Percentiles rank a stretch among this genome's conserved stretches.
phyloP scores from a whole-genome alignment of 2,329 filamentous ascomycete genomes.

The Colletotrichum tofieldiae region DNA sequence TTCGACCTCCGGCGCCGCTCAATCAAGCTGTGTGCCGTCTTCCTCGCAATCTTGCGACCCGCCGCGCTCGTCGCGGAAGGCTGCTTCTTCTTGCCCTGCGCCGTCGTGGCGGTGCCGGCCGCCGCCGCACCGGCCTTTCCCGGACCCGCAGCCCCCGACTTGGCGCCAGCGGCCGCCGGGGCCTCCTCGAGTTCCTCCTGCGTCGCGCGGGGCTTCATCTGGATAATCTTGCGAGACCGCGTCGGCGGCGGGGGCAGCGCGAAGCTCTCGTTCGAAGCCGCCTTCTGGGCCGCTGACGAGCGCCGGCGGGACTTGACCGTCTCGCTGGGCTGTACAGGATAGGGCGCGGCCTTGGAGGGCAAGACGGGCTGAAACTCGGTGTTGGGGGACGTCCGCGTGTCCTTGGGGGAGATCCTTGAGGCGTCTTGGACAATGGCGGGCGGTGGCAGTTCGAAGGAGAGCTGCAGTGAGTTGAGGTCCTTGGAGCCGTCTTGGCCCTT shows the following conservation, averaged over 20 bases:
- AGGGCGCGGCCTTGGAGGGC: conserved; percentile 50
- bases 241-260: conserved; percentile 93
- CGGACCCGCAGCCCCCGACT: conserved; percentile 30
- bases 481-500: conserved; percentile 78
- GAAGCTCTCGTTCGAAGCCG: conserved; percentile 75
- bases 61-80: conserved; percentile 83
- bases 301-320: conserved; percentile 69
- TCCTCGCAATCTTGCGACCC: conserved; percentile 94
- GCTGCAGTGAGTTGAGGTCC: conserved; percentile 73
- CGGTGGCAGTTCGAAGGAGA: conserved; percentile 82
- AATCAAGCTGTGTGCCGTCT: conserved; percentile 96
- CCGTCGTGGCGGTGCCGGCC: conserved; percentile 43
- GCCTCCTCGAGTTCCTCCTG: conserved; percentile 56
- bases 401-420: conserved; percentile 62
- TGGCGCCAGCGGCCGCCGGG: conserved; percentile 40
- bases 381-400: conserved; percentile 50
- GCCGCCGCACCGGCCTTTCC: conserved; percentile 37
- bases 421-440: conserved; percentile 74
- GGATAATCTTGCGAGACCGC: conserved; percentile 94
- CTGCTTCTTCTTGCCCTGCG: conserved; percentile 79
- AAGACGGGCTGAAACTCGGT: conserved; percentile 30
- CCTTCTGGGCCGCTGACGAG: conserved; percentile 61
- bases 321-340: conserved; percentile 66
- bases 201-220: conserved; percentile 83
- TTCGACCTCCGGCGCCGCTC: conserved; percentile 91